Base-by-base conservation (phyloP, 202 grass and related monocot genomes). In the Musa balbisiana region DNA sequence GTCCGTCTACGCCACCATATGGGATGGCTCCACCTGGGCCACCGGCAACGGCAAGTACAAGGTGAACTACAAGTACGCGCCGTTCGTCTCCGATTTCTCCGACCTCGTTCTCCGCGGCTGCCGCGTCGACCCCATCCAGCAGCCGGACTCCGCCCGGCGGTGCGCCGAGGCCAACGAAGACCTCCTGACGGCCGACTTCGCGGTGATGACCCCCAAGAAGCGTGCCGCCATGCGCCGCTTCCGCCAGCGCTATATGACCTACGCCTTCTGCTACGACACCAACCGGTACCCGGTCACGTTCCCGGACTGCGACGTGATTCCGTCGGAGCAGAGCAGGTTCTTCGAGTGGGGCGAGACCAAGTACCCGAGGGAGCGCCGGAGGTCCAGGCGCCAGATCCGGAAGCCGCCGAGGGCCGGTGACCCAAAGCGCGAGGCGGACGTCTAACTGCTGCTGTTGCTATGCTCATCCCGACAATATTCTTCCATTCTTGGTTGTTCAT, bases 1-100 rank as follows among this genome's bases (percentile, higher is more conserved):
- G 73, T 60, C 73, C 24, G 25, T 75, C 15, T 75, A 75, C 73
- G 73, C 73, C 73, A 75, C 73, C 73, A 75, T 75, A 19, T 75
- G 73, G 73, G 73, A 75, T 17, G 73, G 73, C 9, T 60, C 53
- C 55, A 59, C 73, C 6, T 75, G 73, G 73, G 73, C 73, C 26
- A 75, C 73, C 16, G 53, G 21, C 54, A 59, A 59, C 55, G 73
- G 73, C 9, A 56, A 56, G 26, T 75, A 75, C 73, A 75, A 75
- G 73, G 26, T 75, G 13, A 60, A 75, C 14, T 75, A 60, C 53
- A 60, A 75, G 54, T 75, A 75, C 73, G 73, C 12, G 9, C 73
- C 73, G 16, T 75, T 75, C 73, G 73, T 49, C 16, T 25, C 73
- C 17, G 73, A 59, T 9, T 59, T 75, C 73, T 60, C 73, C 55